These are phyloP conservation scores for sweet orange (Citrus sinensis) DNA, from an alignment of 345 rosid species.

Conservation along the genomic window DNA sequence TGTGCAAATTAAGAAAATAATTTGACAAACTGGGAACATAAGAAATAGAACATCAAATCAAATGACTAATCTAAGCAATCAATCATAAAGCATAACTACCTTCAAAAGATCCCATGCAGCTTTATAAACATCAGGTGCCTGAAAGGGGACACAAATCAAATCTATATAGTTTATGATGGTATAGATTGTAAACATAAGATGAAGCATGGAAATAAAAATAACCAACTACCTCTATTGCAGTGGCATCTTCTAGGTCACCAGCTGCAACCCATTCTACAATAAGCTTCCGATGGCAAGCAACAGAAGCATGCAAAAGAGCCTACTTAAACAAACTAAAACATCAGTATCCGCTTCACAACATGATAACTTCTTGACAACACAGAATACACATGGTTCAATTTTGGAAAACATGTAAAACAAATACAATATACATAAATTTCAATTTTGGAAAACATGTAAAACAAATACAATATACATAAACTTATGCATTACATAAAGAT, in stretches of 20 bases:
- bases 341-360: constrained; percentile 1
- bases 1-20: not conserved
- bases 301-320: constrained; percentile 92
- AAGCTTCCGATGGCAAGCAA: constrained; percentile 66
- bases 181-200: not conserved
- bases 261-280: constrained; percentile 77
- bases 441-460: no score
- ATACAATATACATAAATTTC: not conserved
- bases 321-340: constrained; percentile 24
- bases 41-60: not conserved
- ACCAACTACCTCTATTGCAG: constrained; percentile 44
- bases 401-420: not conserved
- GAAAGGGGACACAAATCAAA: constrained; percentile 25
- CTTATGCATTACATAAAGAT: not conserved
- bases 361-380: not conserved
- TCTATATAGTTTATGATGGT: not conserved
- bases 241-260: constrained; percentile 68
- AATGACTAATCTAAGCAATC: not conserved
- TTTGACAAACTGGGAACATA: not conserved
- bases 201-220: constrained; percentile 10
- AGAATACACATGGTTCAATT: not conserved
- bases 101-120: constrained; percentile 71
- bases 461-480: not conserved
- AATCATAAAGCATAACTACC: constrained; percentile 31
- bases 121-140: constrained; percentile 54